phyloP scores from a whole-genome alignment of 148 eudicot species.

The Euryodendron excelsum region DNA sequence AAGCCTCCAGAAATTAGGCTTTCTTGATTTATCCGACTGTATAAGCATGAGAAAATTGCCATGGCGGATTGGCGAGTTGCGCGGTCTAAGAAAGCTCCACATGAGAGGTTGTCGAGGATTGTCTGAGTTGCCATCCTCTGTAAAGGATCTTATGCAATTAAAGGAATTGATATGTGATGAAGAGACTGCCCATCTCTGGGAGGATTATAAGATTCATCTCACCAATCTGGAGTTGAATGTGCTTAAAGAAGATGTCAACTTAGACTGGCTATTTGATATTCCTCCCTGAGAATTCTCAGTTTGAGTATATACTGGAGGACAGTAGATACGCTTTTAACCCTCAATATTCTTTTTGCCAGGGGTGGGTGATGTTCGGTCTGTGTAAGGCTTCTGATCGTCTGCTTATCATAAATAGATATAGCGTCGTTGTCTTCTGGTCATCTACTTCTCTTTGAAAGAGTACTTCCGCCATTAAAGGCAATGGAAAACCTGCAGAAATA shows the following conservation, averaged over 20 bases:
- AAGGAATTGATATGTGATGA: slow-evolving; percentile 18
- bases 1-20: slow-evolving; percentile 15
- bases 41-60: slow-evolving; percentile 14
- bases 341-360: neutral
- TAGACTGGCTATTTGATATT: slow-evolving; percentile 16
- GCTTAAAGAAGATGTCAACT: slow-evolving; percentile 17
- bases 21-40: slow-evolving; percentile 24
- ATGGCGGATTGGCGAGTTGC: slow-evolving; percentile 16
- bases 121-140: slow-evolving; percentile 17
- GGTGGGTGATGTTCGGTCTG: neutral
- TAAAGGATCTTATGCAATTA: slow-evolving; percentile 11
- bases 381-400: neutral
- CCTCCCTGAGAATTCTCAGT: neutral
- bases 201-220: neutral
- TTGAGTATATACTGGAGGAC: neutral
- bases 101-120: slow-evolving; percentile 24
- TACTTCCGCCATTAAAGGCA: neutral
- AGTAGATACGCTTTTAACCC: neutral
- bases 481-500: neutral
- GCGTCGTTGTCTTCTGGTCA: neutral
- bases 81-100: slow-evolving; percentile 16
- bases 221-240: slow-evolving; percentile 7
- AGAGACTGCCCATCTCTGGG: slow-evolving; percentile 19
- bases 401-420: neutral
- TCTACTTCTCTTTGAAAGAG: neutral